phyloP scores from a whole-genome alignment of 2,329 filamentous ascomycete genomes.

The Colletotrichum melonis region DNA sequence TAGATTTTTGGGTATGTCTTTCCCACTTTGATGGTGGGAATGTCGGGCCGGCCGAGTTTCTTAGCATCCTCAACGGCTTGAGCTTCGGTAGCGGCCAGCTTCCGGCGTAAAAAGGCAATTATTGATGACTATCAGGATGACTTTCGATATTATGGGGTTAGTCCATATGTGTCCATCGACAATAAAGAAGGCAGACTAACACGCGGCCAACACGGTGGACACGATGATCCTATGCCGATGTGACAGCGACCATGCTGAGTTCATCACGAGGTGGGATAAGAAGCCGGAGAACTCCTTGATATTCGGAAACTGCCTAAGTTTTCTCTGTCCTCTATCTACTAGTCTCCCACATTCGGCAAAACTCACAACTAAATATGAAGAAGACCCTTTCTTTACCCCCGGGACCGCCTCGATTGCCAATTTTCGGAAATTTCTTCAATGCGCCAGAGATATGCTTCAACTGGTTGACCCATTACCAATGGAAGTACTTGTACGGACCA shows the following conservation, averaged over 20 bases:
- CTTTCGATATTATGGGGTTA: background rate
- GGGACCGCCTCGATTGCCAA: background rate
- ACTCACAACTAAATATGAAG: background rate
- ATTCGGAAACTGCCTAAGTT: background rate
- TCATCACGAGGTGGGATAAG: background rate
- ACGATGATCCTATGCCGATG: background rate
- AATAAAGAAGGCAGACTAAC: background rate
- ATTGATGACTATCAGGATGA: background rate
- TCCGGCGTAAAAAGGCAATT: constrained; percentile 64
- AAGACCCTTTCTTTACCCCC: constrained; percentile 4
- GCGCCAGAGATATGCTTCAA: background rate
- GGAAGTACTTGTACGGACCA: constrained; percentile 14
- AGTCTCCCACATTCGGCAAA: background rate
- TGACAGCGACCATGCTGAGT: background rate
- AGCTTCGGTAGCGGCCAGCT: background rate
- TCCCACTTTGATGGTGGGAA: background rate
- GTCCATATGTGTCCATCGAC: background rate
- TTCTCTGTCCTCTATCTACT: background rate
- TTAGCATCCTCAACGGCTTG: background rate
- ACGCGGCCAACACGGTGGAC: background rate
- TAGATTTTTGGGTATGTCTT: constrained; percentile 74
- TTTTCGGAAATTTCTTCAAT: constrained; percentile 17
- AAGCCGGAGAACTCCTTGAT: background rate
- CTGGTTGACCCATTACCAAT: constrained; percentile 18
- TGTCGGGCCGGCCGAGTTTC: accelerated